Evolutionary conservation across 139 green algal genomes (phyloP).

Genomic region (Chlorella vulgaris): DNA sequence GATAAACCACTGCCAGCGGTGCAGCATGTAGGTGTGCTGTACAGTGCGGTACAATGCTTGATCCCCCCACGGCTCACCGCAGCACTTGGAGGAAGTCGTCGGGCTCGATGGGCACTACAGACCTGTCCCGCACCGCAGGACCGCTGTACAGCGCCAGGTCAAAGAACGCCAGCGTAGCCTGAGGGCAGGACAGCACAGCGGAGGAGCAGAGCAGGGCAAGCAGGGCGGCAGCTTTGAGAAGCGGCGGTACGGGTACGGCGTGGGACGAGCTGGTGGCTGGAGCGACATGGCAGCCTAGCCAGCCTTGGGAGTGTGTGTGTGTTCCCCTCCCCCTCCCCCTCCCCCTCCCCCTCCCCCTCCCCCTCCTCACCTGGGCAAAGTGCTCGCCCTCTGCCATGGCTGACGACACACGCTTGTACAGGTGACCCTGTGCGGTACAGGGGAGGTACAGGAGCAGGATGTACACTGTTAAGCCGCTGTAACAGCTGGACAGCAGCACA

Average conservation of each 20-base stretch:
- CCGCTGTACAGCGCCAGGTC: constrained; percentile 13
- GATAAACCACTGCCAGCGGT: no score
- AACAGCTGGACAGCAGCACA: no score
- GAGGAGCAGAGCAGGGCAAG: neutral
- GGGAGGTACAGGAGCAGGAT: neutral
- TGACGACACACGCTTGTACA: constrained; percentile 6
- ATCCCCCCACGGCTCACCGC: neutral
- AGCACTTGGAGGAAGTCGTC: constrained; percentile 30
- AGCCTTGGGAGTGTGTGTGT: no score
- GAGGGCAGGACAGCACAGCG: neutral
- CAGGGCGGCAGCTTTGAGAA: no score
- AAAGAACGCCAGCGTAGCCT: constrained; percentile 24
- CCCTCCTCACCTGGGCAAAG: neutral
- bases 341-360: no score
- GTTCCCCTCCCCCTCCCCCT: no score
- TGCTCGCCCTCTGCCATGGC: neutral
- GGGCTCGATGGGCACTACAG: neutral
- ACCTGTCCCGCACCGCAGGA: neutral
- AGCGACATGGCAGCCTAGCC: no score
- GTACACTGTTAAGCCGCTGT: no score
- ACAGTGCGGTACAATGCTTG: no score
- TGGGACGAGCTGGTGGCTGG: no score
- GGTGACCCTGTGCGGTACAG: neutral
- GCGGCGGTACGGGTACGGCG: no score
- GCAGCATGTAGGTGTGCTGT: no score